Base-by-base conservation (phyloP, 2,329 filamentous ascomycete genomes). In the Aspergillus sp. region DNA sequence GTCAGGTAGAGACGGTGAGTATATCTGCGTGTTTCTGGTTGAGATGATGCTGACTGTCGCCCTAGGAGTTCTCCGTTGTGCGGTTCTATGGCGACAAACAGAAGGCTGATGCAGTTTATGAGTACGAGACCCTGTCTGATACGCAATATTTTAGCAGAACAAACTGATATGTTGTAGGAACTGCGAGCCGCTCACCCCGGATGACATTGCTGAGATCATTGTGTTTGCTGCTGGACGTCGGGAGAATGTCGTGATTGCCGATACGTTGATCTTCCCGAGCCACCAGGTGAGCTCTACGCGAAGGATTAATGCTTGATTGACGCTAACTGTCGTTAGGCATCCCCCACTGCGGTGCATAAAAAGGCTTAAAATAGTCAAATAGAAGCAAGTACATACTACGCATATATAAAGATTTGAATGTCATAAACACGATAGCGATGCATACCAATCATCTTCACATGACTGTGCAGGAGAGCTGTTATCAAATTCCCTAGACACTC, bases 171-270 rank as follows among this genome's bases (percentile, higher is more conserved):
- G n/a, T 27, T 46, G 23, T 53, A 86, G 84, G 49, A 85, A 84
- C 45, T 84, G 81, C 57, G 86, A 94, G 56, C 90, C 90, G 37
- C 75, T 96, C 57, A 95, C 89, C 0, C 86, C 87, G 0, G 88
- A 93, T 44, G 90, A 96, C 62, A 90, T 96, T 62, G 90, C 90
- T 10, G 90, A 96, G 72, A 78, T 94, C 25, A 77, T 95, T 30
- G 90, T 96, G 6, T 96, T 95, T 64, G 78, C 86, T 2, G 89
- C 86, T 3, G 85, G 86, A 3, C 80, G 90, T 60, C 81, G 85
- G 58, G 88, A 95, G 72, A 96, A 96, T 65, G 88, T 95, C 4
- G 88, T 95, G 17, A 70, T 96, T 57, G 90, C 90, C 17, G 90
- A 96, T 70, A 86, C 88, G 5, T 71, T 96, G 52, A 75, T 96